Conservation (phyloP, 371 early-diverging fungal species). For the Mucor mucedo region DNA sequence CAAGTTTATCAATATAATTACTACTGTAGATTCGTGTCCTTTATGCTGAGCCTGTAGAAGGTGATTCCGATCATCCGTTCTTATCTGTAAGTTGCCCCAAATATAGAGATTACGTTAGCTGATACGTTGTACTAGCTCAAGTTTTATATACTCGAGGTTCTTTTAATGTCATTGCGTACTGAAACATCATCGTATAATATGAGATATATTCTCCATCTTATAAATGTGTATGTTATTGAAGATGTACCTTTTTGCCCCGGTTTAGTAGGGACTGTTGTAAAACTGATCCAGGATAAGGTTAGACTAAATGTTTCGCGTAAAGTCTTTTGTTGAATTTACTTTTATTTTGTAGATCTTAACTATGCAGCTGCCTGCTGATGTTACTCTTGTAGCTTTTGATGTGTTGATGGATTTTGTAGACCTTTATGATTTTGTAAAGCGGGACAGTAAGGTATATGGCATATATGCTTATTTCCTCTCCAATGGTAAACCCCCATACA, state of each 20-base stretch:
- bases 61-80: slow-evolving; percentile 40
- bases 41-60: slow-evolving; percentile 48
- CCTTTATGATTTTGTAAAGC: slow-evolving; percentile 69
- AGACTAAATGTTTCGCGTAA: slow-evolving; percentile 38
- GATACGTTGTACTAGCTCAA: slow-evolving; percentile 57
- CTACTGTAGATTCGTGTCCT: slow-evolving; percentile 59
- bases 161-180: slow-evolving; percentile 68
- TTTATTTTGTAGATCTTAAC: slow-evolving; percentile 49
- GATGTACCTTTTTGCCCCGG: slow-evolving; percentile 81
- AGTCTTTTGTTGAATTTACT: neutral
- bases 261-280: slow-evolving; percentile 71
- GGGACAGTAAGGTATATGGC: slow-evolving; percentile 68
- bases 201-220: slow-evolving; percentile 70
- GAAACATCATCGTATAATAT: slow-evolving; percentile 74
- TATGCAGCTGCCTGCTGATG: slow-evolving; percentile 70
- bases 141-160: slow-evolving; percentile 70
- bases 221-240: slow-evolving; percentile 77
- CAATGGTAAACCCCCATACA: neutral
- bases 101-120: neutral
- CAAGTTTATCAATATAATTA: neutral
- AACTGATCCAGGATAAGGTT: slow-evolving; percentile 71
- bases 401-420: slow-evolving; percentile 69
- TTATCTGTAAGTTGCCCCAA: slow-evolving; percentile 40
- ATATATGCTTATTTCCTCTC: too few relatives aligned
- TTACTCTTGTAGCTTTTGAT: slow-evolving; percentile 73